Base-by-base conservation (phyloP, 495 filamentous ascomycete genomes). In the Daldinia decipiens region DNA sequence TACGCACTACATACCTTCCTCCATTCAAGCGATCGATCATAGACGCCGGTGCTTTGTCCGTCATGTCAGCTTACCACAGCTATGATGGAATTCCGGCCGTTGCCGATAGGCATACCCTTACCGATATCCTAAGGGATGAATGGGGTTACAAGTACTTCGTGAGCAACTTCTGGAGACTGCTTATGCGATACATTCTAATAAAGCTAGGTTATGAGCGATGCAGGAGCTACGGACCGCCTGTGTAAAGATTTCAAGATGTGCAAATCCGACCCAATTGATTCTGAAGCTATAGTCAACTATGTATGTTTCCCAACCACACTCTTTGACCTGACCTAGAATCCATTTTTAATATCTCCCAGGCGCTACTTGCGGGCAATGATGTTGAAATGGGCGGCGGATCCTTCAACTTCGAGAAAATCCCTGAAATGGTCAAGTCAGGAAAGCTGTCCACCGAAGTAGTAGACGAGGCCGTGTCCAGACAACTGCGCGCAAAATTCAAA, bases 311-410 rank as follows among this genome's bases (percentile, higher is more conserved):
- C 19, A 39, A 6, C 34, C 4, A 9, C 5, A 36, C 15, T 36
- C 1, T 39, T 17, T 19, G 4, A 45, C 4, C 6, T 51, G 5
- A 39, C 15, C 38, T 6, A 4, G 15, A 39, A 39, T n/a, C 5
- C 4, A 6, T 3, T 59, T 24, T 32, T 55, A 54, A 51, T 24
- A 50, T 15, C 9, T 1, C 50, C 1, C 64, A 80, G 77, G 87
- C 86, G 5, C 81, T 92, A 38, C 85, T 85, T 4, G 88, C 90
- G 13, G 89, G 90, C n/a, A 88, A 87, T 53, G 89, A 91, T 64
- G 86, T 90, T n/a, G 90, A 92, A 70, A 92, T 92, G 90, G 90
- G 90, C 36, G 90, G 90, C 55, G 90, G 90, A 31, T 88, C 86
- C 19, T 92, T 85, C 79, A 91, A 88, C 75, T 92, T 87, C 71